Base-by-base conservation (phyloP, 805 yeast species). In the Sugiyamaella mastotermitis region DNA sequence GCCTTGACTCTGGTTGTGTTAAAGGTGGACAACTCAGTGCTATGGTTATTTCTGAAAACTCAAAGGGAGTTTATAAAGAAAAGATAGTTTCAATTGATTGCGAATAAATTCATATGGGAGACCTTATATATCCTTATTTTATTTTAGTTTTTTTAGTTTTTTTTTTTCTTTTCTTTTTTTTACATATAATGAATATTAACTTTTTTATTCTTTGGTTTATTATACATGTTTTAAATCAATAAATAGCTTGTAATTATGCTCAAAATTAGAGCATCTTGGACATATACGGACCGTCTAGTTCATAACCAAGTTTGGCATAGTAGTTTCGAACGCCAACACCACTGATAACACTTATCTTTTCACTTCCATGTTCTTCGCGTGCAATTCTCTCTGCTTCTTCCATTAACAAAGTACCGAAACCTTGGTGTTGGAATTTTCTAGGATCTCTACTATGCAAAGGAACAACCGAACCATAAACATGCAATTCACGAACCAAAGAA, bases 281-380 rank as follows among this genome's bases (percentile, higher is more conserved):
- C 98, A 92, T 92, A 62, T 72, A 92, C 11, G 97, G 97, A 2
- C 98, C 98, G 55, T 92, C 98, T 45, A 92, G 68, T 47, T 72
- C 74, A 62, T 92, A 92, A 3, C 98, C 98, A 45, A 92, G 69
- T 53, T 85, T 82, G 13, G 86, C 90, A 54, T 92, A 92, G 64
- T 92, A 92, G 59, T 90, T 92, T 58, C 98, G 74, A 26, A 92
- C 98, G 49, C 98, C 98, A 28, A 92, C 97, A 49, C 98, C 98
- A 23, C 94, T 80, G 50, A 92, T 92, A 38, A 92, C 98, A 58
- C 94, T 78, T 25, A 92, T 82, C 65, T 92, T 92, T 37, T 71
- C 68, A 3, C 95, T 81, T 0, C 96, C 95, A 59, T 92, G 98
- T 58, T 92, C 98, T 53, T 87, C 96, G 36, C 78, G 72, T 1